A percentile compares a stretch with the other conserved stretches of the same genome.
Evolutionary conservation across 2,329 filamentous ascomycete genomes (phyloP).

Genomic region (Hypoxylon sp.): DNA sequence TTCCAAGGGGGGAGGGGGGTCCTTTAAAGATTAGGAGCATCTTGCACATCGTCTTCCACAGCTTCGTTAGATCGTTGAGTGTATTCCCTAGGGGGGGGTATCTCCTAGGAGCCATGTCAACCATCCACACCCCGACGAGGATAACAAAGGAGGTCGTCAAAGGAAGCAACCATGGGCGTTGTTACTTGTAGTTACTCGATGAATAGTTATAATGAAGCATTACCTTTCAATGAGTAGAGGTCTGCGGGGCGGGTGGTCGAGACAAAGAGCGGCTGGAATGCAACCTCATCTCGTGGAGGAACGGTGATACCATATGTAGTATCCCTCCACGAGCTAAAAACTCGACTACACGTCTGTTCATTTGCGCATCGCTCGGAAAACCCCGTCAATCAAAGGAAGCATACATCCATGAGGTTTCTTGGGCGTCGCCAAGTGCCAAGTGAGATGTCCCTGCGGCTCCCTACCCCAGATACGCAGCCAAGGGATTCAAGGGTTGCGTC

Average conservation of each 20-base stretch:
- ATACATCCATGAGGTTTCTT: not conserved
- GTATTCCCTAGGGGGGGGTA: conserved; percentile 29
- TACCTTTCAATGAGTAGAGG: conserved; percentile 17
- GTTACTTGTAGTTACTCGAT: conserved; percentile 36
- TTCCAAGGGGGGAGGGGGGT: conserved; percentile 41
- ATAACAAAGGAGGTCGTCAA: conserved; percentile 41
- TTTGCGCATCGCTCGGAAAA: conserved; percentile 22
- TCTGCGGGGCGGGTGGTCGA: conserved; percentile 25
- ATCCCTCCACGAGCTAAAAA: conserved; percentile 24
- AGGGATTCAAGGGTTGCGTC: not conserved
- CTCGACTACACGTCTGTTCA: conserved; percentile 10
- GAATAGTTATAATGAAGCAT: conserved; percentile 36
- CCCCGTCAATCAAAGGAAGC: conserved; percentile 1
- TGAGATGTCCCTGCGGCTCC: not conserved
- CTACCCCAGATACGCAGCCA: conserved; percentile 6
- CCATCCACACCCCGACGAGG: conserved; percentile 29
- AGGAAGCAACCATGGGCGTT: conserved; percentile 38
- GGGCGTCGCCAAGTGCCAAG: not conserved
- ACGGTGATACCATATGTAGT: conserved; percentile 23
- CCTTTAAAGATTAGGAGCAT: conserved; percentile 40
- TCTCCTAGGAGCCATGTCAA: conserved; percentile 26
- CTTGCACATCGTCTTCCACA: conserved; percentile 25
- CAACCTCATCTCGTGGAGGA: conserved; percentile 35
- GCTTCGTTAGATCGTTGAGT: conserved; percentile 19
- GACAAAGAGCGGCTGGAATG: conserved; percentile 44